Evolutionary conservation across 305 asterid species (phyloP).

Genomic region (Rubia peregrina): DNA sequence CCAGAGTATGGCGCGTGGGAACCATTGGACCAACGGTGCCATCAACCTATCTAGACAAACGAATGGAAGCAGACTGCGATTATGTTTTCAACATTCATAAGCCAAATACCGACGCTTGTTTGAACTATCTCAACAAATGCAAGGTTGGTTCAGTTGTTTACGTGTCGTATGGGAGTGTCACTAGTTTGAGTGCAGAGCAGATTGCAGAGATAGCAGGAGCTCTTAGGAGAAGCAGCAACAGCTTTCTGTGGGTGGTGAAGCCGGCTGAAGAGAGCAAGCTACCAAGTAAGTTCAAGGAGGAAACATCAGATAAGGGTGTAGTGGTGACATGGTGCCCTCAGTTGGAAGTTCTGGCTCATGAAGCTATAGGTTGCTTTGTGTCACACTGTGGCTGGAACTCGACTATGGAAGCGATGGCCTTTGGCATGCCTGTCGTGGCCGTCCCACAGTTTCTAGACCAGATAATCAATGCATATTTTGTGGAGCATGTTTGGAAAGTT

Average conservation of each 20-base stretch:
- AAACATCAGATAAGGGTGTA: conserved; percentile 27
- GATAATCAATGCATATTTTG: conserved; percentile 39
- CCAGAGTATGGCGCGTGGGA: conserved; percentile 39
- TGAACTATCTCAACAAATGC: conserved; percentile 43
- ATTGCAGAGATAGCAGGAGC: conserved; percentile 33
- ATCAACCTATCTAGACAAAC: conserved; percentile 40
- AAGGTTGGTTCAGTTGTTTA: conserved; percentile 33
- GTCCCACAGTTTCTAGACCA: conserved; percentile 52
- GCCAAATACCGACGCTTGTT: conserved; percentile 29
- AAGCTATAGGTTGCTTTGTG: conserved; percentile 39
- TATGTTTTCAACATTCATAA: conserved; percentile 41
- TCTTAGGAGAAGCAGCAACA: conserved; percentile 21
- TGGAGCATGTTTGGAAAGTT: conserved; percentile 38
- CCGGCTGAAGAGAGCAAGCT: conserved; percentile 41
- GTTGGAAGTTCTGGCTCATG: conserved; percentile 40
- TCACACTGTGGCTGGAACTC: conserved; percentile 66
- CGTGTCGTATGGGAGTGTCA: conserved; percentile 45
- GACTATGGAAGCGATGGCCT: conserved; percentile 40
- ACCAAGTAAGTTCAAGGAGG: conserved; percentile 22
- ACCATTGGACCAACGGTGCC: conserved; percentile 49
- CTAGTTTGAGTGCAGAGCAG: conserved; percentile 33
- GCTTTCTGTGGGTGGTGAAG: conserved; percentile 52
- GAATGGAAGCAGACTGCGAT: conserved; percentile 32
- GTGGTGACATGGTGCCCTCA: conserved; percentile 52
- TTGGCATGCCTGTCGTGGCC: conserved; percentile 49